Percentiles rank a stretch among this genome's conserved stretches.
Conservation (phyloP, 164 flowering plant genomes). For the Warburgia ugandensis region DNA sequence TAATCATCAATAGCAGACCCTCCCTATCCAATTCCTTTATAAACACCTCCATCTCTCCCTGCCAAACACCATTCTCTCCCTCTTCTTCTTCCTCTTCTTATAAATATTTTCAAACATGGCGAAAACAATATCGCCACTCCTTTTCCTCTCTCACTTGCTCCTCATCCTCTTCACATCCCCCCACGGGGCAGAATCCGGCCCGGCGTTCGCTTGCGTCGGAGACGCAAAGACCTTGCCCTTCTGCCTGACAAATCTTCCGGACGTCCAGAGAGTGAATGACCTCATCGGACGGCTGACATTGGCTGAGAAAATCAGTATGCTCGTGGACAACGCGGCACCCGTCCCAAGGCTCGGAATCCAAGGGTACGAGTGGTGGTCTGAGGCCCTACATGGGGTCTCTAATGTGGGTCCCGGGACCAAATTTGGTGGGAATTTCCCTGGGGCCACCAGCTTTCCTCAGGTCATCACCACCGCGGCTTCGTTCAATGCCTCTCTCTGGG, state of each 20-base stretch:
- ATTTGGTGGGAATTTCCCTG: conserved; percentile 58
- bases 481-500: conserved; percentile 76
- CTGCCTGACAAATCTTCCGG: conserved; percentile 30
- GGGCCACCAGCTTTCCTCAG: conserved; percentile 89
- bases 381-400: conserved; percentile 82
- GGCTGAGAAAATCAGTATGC: conserved; percentile 58
- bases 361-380: conserved; percentile 98
- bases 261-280: conserved; percentile 47
- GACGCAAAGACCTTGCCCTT: conserved; percentile 37
- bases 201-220: conserved; percentile 59
- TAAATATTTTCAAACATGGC: conserved; percentile 7
- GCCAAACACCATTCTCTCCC: neutral
- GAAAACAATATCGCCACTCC: conserved; percentile 8
- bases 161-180: neutral
- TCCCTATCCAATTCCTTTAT: neutral
- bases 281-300: conserved; percentile 60
- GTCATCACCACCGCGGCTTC: conserved; percentile 87
- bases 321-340: conserved; percentile 62
- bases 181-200: conserved; percentile 13
- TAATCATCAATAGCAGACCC: conserved; percentile 1
- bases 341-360: conserved; percentile 76
- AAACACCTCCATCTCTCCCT: neutral
- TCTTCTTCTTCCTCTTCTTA: conserved; percentile 6
- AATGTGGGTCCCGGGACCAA: conserved; percentile 73
- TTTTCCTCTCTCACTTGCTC: neutral